Conservation (phyloP, 371 early-diverging fungal genomes). For the Rhizopus arrhizus region DNA sequence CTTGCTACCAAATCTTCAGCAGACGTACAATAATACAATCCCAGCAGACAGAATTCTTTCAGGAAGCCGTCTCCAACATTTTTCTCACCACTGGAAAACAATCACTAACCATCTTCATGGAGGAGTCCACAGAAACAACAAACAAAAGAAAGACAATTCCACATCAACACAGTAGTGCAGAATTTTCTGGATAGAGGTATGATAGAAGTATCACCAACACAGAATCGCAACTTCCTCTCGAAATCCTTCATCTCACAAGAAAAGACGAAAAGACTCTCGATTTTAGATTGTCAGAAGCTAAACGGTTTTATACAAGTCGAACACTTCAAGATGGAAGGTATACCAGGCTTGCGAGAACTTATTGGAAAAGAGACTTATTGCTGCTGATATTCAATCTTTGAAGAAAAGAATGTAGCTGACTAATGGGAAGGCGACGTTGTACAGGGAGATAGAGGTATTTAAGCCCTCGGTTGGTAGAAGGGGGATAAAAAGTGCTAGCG, state of each 20-base stretch:
- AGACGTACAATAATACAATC: too few relatives aligned
- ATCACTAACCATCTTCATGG: neutral
- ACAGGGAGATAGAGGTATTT: too few relatives aligned
- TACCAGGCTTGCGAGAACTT: too few relatives aligned
- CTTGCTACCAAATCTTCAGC: too few relatives aligned
- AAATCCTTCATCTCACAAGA: conserved; percentile 13
- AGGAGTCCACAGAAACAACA: neutral
- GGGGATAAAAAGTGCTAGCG: too few relatives aligned
- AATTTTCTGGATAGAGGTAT: conserved; percentile 5
- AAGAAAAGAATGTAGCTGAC: too few relatives aligned
- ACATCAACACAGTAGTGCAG: neutral
- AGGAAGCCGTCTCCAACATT: neutral
- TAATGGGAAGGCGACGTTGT: too few relatives aligned
- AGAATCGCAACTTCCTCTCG: neutral
- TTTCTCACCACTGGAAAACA: neutral
- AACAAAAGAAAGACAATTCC: conserved; percentile 1
- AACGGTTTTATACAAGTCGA: neutral
- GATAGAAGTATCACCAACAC: conserved; percentile 7
- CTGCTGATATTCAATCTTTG: too few relatives aligned
- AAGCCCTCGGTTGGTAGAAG: too few relatives aligned
- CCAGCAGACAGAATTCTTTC: too few relatives aligned
- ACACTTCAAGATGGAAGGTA: too few relatives aligned
- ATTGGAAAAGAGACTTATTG: too few relatives aligned
- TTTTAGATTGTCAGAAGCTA: neutral
- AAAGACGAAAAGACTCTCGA: conserved; percentile 1